phyloP scores from a whole-genome alignment of 345 rosid species.

The Noccaea bulbosa region DNA sequence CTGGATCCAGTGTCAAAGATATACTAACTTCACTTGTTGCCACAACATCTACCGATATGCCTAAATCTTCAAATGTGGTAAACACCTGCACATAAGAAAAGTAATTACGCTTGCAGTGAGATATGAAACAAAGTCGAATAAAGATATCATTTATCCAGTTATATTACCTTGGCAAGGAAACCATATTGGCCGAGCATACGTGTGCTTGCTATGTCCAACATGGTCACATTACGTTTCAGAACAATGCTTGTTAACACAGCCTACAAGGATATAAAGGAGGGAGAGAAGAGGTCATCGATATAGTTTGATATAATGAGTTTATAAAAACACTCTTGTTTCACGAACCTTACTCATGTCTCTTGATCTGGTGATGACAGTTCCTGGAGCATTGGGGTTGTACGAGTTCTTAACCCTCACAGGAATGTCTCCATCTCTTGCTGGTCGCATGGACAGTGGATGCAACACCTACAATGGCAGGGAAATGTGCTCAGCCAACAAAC shows the following conservation, averaged over 20 bases:
- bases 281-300: conserved; percentile 20
- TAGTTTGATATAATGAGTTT: conserved; percentile 19
- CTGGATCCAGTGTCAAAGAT: conserved; percentile 88
- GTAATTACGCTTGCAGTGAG: not conserved
- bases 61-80: conserved; percentile 85
- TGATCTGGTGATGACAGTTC: conserved; percentile 80
- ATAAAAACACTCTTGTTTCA: conserved; percentile 23
- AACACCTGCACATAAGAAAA: conserved; percentile 59
- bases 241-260: conserved; percentile 93
- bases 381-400: conserved; percentile 87
- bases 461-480: conserved; percentile 56
- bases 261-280: conserved; percentile 46
- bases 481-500: conserved; percentile 10
- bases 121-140: conserved; percentile 4
- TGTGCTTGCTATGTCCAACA: conserved; percentile 91
- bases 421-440: conserved; percentile 92
- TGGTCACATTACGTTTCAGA: conserved; percentile 88
- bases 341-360: conserved; percentile 92
- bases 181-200: conserved; percentile 98
- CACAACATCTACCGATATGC: conserved; percentile 92
- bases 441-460: conserved; percentile 96
- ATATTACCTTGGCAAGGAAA: conserved; percentile 82
- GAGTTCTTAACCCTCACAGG: conserved; percentile 96
- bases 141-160: conserved; percentile 16
- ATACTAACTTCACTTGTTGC: conserved; percentile 99